phyloP scores from a whole-genome alignment of 345 rosid species.

The Raphanus sativus region DNA sequence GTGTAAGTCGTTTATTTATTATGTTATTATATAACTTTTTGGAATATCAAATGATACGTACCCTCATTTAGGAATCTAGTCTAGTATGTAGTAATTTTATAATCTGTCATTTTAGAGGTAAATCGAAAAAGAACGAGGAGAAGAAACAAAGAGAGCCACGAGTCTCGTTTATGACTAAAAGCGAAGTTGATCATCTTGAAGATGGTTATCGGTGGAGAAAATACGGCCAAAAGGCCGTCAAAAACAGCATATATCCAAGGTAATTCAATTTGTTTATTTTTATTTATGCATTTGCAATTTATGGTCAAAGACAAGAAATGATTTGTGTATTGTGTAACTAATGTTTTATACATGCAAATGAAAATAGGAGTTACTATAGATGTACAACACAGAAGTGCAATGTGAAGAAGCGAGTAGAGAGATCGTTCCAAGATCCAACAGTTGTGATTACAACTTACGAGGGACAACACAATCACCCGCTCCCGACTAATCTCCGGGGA shows the following conservation, averaged over 20 bases:
- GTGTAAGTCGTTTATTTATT: conserved; percentile 35
- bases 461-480: conserved; percentile 82
- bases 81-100: not conserved
- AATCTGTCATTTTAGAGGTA: conserved; percentile 39
- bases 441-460: conserved; percentile 87
- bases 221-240: conserved; percentile 87
- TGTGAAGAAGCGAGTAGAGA: conserved; percentile 91
- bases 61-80: not conserved
- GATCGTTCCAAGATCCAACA: conserved; percentile 86
- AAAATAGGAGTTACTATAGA: conserved; percentile 76
- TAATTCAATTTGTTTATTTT: not conserved
- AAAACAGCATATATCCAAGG: conserved; percentile 80
- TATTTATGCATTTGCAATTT: not conserved
- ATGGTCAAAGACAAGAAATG: not conserved
- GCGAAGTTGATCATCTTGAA: conserved; percentile 83
- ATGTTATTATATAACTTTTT: not conserved
- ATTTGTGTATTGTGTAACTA: conserved; percentile 1
- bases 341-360: conserved; percentile 20
- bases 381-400: conserved; percentile 87
- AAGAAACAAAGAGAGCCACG: conserved; percentile 67
- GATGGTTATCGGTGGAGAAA: conserved; percentile 93
- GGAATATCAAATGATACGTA: not conserved
- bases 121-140: conserved; percentile 57
- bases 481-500: conserved; percentile 71
- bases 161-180: conserved; percentile 82